phyloP scores from a whole-genome alignment of 1,284 basidiomycete genomes.

The Ustilago sp. region DNA sequence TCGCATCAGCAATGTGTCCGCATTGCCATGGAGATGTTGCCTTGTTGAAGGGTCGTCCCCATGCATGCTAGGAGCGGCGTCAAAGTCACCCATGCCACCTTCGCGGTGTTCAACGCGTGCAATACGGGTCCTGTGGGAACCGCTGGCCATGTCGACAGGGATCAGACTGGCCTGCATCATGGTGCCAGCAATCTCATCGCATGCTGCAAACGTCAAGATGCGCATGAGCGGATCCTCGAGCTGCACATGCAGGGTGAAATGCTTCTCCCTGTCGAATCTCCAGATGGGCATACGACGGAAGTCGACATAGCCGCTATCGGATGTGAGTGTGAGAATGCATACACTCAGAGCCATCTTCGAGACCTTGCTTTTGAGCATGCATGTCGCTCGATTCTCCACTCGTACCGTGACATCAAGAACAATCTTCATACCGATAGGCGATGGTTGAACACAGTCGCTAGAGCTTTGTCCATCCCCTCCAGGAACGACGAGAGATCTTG shows the following conservation, averaged over 20 bases:
- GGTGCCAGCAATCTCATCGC: constrained; percentile 51
- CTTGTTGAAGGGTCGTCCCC: neutral
- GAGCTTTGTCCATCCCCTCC: neutral
- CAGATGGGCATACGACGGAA: constrained; percentile 55
- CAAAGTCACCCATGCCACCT: constrained; percentile 8
- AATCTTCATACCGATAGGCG: constrained; percentile 15
- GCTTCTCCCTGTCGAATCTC: constrained; percentile 38
- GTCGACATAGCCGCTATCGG: constrained; percentile 42
- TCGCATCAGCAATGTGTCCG: neutral
- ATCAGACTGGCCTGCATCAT: constrained; percentile 37
- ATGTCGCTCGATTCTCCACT: constrained; percentile 36
- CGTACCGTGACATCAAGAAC: constrained; percentile 35
- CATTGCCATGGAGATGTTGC: neutral
- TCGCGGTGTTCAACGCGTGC: constrained; percentile 18
- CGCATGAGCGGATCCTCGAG: constrained; percentile 63
- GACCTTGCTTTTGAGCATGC: constrained; percentile 45
- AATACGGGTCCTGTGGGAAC: constrained; percentile 28
- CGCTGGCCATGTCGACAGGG: constrained; percentile 39
- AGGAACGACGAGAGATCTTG: neutral
- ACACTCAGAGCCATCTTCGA: constrained; percentile 43
- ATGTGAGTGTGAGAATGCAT: constrained; percentile 37
- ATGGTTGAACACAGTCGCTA: neutral
- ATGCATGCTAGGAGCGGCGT: neutral
- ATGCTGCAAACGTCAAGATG: constrained; percentile 48
- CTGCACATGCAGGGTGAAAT: constrained; percentile 50